phyloP scores from a whole-genome alignment of 169 alveolate genomes.

The Babesia bovis region DNA sequence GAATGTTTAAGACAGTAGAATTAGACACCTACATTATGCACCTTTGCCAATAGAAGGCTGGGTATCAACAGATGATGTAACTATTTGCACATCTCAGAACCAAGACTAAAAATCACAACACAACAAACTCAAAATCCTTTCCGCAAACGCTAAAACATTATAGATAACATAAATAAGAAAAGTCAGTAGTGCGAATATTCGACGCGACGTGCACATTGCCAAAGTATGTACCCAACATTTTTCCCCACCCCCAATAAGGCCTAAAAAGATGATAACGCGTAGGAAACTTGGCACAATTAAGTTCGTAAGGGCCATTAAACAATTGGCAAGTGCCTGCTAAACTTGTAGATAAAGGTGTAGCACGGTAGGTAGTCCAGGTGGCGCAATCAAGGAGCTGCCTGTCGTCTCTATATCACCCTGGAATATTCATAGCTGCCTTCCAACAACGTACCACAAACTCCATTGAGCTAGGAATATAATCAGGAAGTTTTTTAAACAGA shows the following conservation, averaged over 20 bases:
- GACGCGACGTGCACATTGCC: conserved; percentile 20
- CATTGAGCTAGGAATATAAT: neutral
- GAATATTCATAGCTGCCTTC: neutral
- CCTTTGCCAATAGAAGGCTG: conserved; percentile 10
- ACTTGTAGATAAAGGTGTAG: conserved; percentile 18
- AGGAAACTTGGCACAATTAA: conserved; percentile 7
- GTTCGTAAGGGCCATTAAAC: conserved; percentile 17
- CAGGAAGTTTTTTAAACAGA: neutral
- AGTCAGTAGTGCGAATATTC: neutral
- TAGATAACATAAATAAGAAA: too few species aligned
- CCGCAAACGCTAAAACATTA: neutral
- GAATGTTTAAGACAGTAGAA: neutral
- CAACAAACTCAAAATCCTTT: neutral
- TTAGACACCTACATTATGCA: conserved; percentile 1
- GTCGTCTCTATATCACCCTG: neutral
- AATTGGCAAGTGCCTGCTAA: conserved; percentile 7
- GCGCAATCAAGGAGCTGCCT: conserved; percentile 19
- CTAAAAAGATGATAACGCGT: neutral
- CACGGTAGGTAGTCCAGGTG: conserved; percentile 19
- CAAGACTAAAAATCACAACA: neutral
- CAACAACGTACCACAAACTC: neutral
- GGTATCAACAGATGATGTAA: neutral
- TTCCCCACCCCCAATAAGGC: conserved; percentile 48
- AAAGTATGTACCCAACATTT: conserved; percentile 33
- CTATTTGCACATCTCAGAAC: neutral